A percentile compares a stretch with the other conserved stretches of the same genome.
These are phyloP conservation scores for Thielaviopsis populi DNA, from an alignment of 2,329 filamentous ascomycete species.

Conservation along the genomic window DNA sequence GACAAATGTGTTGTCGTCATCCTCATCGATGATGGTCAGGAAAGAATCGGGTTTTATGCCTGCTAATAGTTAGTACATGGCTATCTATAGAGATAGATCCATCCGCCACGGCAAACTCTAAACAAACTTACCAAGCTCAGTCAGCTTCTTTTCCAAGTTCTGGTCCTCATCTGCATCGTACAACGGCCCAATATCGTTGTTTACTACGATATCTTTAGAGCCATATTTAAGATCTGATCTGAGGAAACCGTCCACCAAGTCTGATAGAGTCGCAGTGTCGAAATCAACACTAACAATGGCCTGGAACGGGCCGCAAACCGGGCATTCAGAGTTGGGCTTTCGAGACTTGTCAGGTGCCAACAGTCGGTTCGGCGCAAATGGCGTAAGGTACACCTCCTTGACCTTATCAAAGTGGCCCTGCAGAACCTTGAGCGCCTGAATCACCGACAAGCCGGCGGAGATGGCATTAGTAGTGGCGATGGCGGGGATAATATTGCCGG, in stretches of 20 bases:
- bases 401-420: constrained; percentile 53
- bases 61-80: constrained; percentile 23
- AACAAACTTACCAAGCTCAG: constrained; percentile 47
- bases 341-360: constrained; percentile 42
- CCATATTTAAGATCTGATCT: constrained; percentile 58
- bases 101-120: neutral
- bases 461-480: constrained; percentile 98
- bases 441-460: constrained; percentile 78
- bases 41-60: constrained; percentile 59
- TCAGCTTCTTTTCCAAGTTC: constrained; percentile 65
- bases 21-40: constrained; percentile 71
- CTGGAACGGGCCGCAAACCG: constrained; percentile 65
- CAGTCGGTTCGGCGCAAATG: constrained; percentile 42
- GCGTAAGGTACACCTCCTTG: constrained; percentile 74
- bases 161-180: constrained; percentile 85
- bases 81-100: neutral
- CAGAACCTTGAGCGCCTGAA: constrained; percentile 85
- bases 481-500: constrained; percentile 95
- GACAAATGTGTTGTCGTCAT: constrained; percentile 57
- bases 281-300: constrained; percentile 53
- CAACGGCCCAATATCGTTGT: constrained; percentile 58
- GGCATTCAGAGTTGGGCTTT: constrained; percentile 64
- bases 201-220: constrained; percentile 63
- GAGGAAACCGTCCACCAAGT: constrained; percentile 64
- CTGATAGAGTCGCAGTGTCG: constrained; percentile 52